These are phyloP conservation scores for Trametes versicolor DNA, from an alignment of 1,284 basidiomycete species.

Conservation along the genomic window DNA sequence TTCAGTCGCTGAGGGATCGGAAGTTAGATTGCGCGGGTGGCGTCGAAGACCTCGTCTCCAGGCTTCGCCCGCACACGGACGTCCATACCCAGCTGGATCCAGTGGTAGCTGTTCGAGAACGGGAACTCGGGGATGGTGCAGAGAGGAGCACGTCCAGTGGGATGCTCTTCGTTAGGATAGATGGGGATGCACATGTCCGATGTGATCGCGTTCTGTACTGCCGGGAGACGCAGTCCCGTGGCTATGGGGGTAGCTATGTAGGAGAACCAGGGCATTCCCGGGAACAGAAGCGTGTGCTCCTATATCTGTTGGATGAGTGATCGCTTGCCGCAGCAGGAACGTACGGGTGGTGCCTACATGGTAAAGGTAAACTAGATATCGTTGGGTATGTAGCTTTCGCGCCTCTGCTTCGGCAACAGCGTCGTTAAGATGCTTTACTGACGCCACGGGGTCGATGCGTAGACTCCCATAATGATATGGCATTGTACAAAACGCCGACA, in stretches of 20 bases:
- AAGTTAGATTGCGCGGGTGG: too few relatives aligned
- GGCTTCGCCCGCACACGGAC: background rate
- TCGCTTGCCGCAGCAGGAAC: too few relatives aligned
- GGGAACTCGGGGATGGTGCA: background rate
- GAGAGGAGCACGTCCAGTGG: background rate
- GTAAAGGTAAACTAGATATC: background rate
- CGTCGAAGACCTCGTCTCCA: background rate
- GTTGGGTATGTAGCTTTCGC: background rate
- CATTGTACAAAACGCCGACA: background rate
- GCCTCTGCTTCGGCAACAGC: background rate
- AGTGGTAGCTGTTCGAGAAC: background rate
- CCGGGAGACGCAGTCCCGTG: background rate
- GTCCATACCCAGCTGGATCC: background rate
- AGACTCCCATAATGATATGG: constrained; percentile 1
- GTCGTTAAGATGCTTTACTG: background rate
- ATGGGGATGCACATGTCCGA: constrained; percentile 23
- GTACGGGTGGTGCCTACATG: background rate
- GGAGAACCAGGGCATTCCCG: background rate
- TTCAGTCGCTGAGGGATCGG: too few relatives aligned
- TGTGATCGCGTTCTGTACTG: background rate
- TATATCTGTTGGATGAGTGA: background rate
- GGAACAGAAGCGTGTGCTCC: background rate
- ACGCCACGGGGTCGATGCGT: background rate
- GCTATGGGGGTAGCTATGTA: constrained; percentile 3
- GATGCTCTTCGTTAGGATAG: constrained; percentile 15